Conservation (phyloP, 768 basidiomycete genomes). For the Guyanaporus albipodus region DNA sequence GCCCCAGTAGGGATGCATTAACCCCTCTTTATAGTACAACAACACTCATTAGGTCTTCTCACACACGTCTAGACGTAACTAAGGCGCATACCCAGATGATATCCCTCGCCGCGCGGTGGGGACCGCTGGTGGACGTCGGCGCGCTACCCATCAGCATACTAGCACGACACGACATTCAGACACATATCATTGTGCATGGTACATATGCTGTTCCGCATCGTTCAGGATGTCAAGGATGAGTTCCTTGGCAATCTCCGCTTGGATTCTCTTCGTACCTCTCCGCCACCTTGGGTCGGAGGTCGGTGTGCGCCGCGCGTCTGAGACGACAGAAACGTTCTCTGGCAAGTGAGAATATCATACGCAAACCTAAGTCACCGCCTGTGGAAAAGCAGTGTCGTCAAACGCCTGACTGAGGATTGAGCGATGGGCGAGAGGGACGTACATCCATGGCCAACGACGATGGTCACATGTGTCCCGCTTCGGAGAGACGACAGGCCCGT, state of each 20-base stretch:
- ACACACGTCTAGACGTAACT: background rate
- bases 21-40: constrained; percentile 2
- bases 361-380: constrained; percentile 55
- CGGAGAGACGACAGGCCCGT: constrained; percentile 56
- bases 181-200: constrained; percentile 16
- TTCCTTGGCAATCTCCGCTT: constrained; percentile 31
- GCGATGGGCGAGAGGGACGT: background rate
- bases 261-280: constrained; percentile 42
- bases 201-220: constrained; percentile 9
- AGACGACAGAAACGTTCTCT: constrained; percentile 57
- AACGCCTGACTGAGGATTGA: background rate
- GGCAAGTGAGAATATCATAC: constrained; percentile 43
- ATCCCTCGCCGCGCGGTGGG: constrained; percentile 57
- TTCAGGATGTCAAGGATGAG: constrained; percentile 19
- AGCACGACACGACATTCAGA: background rate
- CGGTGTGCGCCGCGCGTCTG: constrained; percentile 47
- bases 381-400: constrained; percentile 41
- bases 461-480: constrained; percentile 33
- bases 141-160: background rate
- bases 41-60: background rate
- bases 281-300: constrained; percentile 48
- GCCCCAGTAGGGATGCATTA: constrained; percentile 11
- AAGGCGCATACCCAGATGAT: constrained; percentile 48
- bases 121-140: constrained; percentile 16
- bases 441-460: constrained; percentile 21